A percentile compares a stretch with the other conserved stretches of the same genome.
These are phyloP conservation scores for Alternaria angustiovoidea DNA, from an alignment of 2,329 filamentous ascomycete species.

Conservation along the genomic window DNA sequence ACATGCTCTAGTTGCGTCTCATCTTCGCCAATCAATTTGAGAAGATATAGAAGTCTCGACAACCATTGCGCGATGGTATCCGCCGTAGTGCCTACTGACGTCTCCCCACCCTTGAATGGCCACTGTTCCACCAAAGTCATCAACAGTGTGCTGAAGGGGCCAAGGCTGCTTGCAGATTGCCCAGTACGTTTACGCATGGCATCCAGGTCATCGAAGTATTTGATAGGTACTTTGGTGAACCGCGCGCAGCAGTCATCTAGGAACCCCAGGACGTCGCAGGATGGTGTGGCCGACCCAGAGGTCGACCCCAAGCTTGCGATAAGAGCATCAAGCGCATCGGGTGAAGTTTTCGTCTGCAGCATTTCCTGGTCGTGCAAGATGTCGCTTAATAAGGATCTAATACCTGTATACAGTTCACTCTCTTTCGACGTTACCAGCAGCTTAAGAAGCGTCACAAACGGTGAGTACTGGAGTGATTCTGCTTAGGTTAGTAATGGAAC, in stretches of 20 bases:
- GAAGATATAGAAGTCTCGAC: slow-evolving; percentile 44
- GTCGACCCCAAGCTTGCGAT: slow-evolving; percentile 59
- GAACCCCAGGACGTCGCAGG: slow-evolving; percentile 68
- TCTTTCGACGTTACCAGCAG: slow-evolving; percentile 62
- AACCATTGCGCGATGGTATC: slow-evolving; percentile 48
- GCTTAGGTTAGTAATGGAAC: slow-evolving; percentile 27
- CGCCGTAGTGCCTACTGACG: slow-evolving; percentile 33
- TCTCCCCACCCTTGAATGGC: slow-evolving; percentile 62
- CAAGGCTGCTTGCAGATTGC: slow-evolving; percentile 25
- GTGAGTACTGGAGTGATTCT: slow-evolving; percentile 69
- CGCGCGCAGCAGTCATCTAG: slow-evolving; percentile 84
- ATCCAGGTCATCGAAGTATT: slow-evolving; percentile 77
- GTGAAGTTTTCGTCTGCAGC: slow-evolving; percentile 59
- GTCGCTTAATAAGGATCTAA: slow-evolving; percentile 65
- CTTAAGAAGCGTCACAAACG: slow-evolving; percentile 75
- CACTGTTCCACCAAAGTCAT: slow-evolving; percentile 80
- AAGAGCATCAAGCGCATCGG: slow-evolving; percentile 54
- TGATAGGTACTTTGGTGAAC: slow-evolving; percentile 78
- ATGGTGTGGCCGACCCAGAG: slow-evolving; percentile 34
- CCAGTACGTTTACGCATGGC: slow-evolving; percentile 51
- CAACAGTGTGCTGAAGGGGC: slow-evolving; percentile 68
- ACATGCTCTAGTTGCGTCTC: slow-evolving; percentile 35
- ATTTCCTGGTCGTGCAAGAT: slow-evolving; percentile 72
- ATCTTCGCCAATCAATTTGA: slow-evolving; percentile 49
- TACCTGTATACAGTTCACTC: slow-evolving; percentile 59